phyloP scores from a whole-genome alignment of 495 filamentous ascomycete species.

The Podospora comata region DNA sequence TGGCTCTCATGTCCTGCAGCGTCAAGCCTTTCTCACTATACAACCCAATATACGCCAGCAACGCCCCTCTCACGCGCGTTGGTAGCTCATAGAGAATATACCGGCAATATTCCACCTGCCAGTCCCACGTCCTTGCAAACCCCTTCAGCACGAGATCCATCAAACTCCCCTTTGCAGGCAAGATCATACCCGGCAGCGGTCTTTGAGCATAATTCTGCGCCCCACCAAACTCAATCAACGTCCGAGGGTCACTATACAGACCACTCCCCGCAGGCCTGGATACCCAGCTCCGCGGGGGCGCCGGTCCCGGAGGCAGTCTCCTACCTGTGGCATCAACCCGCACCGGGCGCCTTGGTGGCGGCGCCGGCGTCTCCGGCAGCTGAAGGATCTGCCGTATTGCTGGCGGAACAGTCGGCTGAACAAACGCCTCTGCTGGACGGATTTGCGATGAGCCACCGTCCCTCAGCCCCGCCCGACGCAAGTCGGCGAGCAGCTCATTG shows the following conservation, averaged over 20 bases:
- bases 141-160: conserved; percentile 55
- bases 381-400: conserved; percentile 58
- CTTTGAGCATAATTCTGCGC: background rate
- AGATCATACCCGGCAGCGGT: background rate
- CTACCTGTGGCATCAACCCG: conserved; percentile 42
- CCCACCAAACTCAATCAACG: background rate
- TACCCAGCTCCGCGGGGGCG: conserved; percentile 71
- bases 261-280: conserved; percentile 11
- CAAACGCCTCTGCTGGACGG: background rate
- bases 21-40: conserved; percentile 48
- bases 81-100: conserved; percentile 64
- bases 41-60: conserved; percentile 60
- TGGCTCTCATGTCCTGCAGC: conserved; percentile 38
- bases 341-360: conserved; percentile 55
- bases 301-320: conserved; percentile 61
- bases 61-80: conserved; percentile 53
- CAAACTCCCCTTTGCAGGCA: conserved; percentile 49
- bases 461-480: conserved; percentile 37
- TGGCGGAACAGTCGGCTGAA: conserved; percentile 45
- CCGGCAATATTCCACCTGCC: conserved; percentile 63
- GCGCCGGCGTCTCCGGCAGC: conserved; percentile 66
- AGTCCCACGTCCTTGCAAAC: conserved; percentile 68
- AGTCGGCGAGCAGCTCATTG: conserved; percentile 49
- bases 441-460: background rate
- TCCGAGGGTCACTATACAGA: background rate